These are phyloP conservation scores for Bipolaris bicolor DNA, from an alignment of 2,329 filamentous ascomycete species.

Conservation along the genomic window DNA sequence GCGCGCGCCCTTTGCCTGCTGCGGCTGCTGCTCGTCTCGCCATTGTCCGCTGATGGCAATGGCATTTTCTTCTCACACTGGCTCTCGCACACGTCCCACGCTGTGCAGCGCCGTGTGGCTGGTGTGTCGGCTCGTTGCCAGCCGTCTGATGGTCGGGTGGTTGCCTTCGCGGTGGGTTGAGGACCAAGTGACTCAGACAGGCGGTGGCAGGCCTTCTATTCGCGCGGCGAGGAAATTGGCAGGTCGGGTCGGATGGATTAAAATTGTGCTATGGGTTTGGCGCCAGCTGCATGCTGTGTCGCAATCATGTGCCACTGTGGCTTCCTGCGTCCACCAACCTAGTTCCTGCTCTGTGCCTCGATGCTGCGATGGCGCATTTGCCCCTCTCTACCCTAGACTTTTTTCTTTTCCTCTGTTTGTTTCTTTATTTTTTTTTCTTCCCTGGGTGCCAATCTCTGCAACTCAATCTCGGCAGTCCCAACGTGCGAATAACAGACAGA, in stretches of 20 bases:
- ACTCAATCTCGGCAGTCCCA: slow-evolving; percentile 8
- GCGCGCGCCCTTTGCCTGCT: slow-evolving; percentile 45
- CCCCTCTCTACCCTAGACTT: not conserved
- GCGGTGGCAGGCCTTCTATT: slow-evolving; percentile 10
- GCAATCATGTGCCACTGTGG: slow-evolving; percentile 34
- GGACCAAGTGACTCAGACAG: not conserved
- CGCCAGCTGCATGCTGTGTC: slow-evolving; percentile 44
- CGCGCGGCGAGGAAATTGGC: slow-evolving; percentile 19
- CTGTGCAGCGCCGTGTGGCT: slow-evolving; percentile 9
- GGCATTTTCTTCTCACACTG: slow-evolving; percentile 30
- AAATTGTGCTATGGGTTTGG: slow-evolving; percentile 38
- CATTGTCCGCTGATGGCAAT: slow-evolving; percentile 34
- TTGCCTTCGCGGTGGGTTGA: slow-evolving; percentile 11
- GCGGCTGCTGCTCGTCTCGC: slow-evolving; percentile 35
- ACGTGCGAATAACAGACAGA: slow-evolving; percentile 13
- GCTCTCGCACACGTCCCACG: slow-evolving; percentile 6
- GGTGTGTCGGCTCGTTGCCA: slow-evolving; percentile 20
- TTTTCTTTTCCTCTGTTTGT: slow-evolving; percentile 1
- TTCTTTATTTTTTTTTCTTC: not conserved
- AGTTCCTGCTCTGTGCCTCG: slow-evolving; percentile 21
- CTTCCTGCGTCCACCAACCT: slow-evolving; percentile 38
- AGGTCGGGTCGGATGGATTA: slow-evolving; percentile 24
- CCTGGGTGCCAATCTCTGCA: not conserved
- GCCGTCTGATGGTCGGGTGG: slow-evolving; percentile 10
- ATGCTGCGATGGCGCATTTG: slow-evolving; percentile 2